These are phyloP conservation scores for Pythium graminicola DNA, from an alignment of 352 stramenopile species.

Conservation along the genomic window DNA sequence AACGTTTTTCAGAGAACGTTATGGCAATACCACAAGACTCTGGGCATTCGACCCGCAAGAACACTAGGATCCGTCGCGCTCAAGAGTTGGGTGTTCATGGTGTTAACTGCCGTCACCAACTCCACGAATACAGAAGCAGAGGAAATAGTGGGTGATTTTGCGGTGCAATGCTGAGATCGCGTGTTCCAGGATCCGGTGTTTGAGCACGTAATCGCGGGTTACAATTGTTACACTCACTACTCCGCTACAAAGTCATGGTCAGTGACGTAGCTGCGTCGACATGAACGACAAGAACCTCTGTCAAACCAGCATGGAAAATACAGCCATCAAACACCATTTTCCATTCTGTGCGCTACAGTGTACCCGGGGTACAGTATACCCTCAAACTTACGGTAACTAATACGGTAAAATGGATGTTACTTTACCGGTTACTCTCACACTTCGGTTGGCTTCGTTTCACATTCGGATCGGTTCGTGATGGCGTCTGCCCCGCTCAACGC, in stretches of 20 bases:
- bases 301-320: not conserved
- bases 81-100: too few relatives aligned
- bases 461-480: constrained; percentile 4
- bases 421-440: constrained; percentile 2
- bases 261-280: constrained; percentile 18
- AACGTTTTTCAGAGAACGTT: too few relatives aligned
- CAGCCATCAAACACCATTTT: not conserved
- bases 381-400: constrained; percentile 1
- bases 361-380: not conserved
- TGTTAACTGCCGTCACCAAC: too few relatives aligned
- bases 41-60: too few relatives aligned
- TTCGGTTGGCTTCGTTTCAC: constrained; percentile 11
- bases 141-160: too few relatives aligned
- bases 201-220: not conserved
- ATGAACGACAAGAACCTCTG: not conserved
- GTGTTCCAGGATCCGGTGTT: too few relatives aligned
- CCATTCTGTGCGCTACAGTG: not conserved
- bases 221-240: constrained; percentile 5
- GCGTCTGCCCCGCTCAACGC: constrained; percentile 1
- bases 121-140: too few relatives aligned
- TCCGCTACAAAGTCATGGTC: too few relatives aligned
- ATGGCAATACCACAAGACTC: too few relatives aligned
- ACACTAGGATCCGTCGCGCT: too few relatives aligned
- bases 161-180: too few relatives aligned
- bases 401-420: not conserved